These are phyloP conservation scores for Leishmania aethiopica DNA, from an alignment of 208 protist genomes.

Conservation along the genomic window DNA sequence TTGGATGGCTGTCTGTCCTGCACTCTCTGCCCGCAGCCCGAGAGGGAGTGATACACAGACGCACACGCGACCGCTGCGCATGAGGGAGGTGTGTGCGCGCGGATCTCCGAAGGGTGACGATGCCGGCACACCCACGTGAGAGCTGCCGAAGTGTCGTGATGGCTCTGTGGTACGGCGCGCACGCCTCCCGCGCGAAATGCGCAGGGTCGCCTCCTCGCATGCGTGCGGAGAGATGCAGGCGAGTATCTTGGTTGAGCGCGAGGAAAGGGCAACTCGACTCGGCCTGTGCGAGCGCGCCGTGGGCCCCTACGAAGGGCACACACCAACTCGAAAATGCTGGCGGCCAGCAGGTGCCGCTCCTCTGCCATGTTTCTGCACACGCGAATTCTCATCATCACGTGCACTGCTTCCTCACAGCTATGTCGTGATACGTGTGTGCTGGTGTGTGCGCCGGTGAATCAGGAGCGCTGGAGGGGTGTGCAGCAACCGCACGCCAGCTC, in stretches of 20 bases:
- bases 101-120: too few relatives aligned
- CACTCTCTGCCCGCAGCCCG: too few relatives aligned
- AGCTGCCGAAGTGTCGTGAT: neutral
- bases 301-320: neutral
- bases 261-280: neutral
- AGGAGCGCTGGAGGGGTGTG: neutral
- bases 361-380: neutral
- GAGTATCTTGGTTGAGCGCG: neutral
- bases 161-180: neutral
- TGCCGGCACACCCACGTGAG: neutral
- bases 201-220: too few relatives aligned
- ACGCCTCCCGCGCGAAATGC: neutral
- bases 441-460: neutral
- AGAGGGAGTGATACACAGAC: too few relatives aligned
- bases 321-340: neutral
- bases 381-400: neutral
- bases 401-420: neutral
- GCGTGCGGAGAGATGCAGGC: neutral
- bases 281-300: neutral
- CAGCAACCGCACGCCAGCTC: neutral
- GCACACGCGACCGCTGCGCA: neutral
- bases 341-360: neutral
- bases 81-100: neutral
- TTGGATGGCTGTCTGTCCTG: too few relatives aligned
- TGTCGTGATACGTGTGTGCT: neutral